These are phyloP conservation scores for Eimeria sp. DNA, from an alignment of 169 alveolate genomes.

Conservation along the genomic window DNA sequence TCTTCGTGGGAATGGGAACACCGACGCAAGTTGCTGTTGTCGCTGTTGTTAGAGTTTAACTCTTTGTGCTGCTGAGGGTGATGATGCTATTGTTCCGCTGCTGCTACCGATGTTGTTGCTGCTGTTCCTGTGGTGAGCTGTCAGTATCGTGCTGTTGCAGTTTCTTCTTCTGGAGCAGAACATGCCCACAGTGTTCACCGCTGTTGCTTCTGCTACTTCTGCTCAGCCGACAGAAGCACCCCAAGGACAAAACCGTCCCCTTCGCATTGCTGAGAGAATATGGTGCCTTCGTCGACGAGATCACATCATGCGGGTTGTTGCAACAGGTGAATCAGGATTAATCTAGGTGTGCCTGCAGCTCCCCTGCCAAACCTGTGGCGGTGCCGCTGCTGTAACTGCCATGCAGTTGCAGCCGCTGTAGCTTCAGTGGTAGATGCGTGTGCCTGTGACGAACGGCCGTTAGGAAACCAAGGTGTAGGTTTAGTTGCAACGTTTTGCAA, in stretches of 20 bases:
- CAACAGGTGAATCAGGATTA: neutral
- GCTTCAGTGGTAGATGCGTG: too few relatives aligned
- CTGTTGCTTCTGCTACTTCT: constrained; percentile 18
- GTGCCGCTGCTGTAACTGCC: neutral
- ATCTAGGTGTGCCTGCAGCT: neutral
- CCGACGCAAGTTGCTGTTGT: constrained; percentile 35
- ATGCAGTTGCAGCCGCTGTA: neutral
- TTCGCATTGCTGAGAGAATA: neutral
- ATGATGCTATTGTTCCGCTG: neutral
- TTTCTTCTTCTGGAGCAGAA: neutral
- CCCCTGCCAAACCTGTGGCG: neutral
- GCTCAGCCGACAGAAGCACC: constrained; percentile 55
- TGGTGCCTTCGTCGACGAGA: constrained; percentile 41
- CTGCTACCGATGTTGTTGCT: neutral
- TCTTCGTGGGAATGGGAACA: constrained; percentile 17
- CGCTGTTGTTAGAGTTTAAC: neutral
- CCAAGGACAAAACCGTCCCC: constrained; percentile 34
- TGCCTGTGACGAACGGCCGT: too few relatives aligned
- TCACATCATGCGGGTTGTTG: constrained; percentile 34
- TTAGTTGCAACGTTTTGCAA: neutral
- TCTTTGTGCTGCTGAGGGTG: neutral
- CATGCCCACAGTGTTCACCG: neutral
- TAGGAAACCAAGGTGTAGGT: too few relatives aligned
- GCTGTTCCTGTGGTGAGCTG: neutral
- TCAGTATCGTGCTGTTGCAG: neutral